Evolutionary conservation across 2,329 filamentous ascomycete genomes (phyloP).

Genomic region (Monosporascus sp.): DNA sequence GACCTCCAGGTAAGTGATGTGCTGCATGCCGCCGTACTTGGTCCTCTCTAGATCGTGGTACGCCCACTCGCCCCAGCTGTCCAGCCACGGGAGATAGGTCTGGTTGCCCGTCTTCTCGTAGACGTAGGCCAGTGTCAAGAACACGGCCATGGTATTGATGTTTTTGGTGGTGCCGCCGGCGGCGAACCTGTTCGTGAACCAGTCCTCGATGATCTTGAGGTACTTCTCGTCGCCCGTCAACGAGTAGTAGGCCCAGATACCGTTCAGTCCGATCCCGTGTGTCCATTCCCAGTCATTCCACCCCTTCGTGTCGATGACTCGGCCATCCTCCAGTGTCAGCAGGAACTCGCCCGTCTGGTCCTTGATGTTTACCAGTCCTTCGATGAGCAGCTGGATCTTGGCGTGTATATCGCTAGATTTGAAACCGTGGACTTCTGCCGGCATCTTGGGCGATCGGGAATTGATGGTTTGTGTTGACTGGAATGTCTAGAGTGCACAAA

Average conservation of each 20-base stretch:
- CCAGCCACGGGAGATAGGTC: constrained; percentile 70
- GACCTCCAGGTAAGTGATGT: constrained; percentile 64
- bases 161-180: constrained; percentile 75
- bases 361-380: constrained; percentile 71
- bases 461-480: no score
- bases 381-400: constrained; percentile 61
- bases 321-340: constrained; percentile 63
- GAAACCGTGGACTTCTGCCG: constrained; percentile 38
- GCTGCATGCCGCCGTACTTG: constrained; percentile 66
- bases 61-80: constrained; percentile 78
- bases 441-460: constrained; percentile 25
- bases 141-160: constrained; percentile 79
- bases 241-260: constrained; percentile 76
- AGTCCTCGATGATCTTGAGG: constrained; percentile 63
- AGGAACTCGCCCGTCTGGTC: constrained; percentile 72
- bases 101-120: constrained; percentile 68
- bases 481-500: no score
- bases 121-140: constrained; percentile 70
- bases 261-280: constrained; percentile 73
- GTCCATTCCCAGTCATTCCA: constrained; percentile 85
- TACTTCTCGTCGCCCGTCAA: constrained; percentile 57
- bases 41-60: constrained; percentile 72
- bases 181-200: constrained; percentile 65
- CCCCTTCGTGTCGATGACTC: constrained; percentile 77
- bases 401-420: constrained; percentile 42